Percentiles rank a stretch among this genome's conserved stretches.
These are phyloP conservation scores for Carnegiea gigantea DNA, from an alignment of 179 eudicot species.

Conservation along the genomic window DNA sequence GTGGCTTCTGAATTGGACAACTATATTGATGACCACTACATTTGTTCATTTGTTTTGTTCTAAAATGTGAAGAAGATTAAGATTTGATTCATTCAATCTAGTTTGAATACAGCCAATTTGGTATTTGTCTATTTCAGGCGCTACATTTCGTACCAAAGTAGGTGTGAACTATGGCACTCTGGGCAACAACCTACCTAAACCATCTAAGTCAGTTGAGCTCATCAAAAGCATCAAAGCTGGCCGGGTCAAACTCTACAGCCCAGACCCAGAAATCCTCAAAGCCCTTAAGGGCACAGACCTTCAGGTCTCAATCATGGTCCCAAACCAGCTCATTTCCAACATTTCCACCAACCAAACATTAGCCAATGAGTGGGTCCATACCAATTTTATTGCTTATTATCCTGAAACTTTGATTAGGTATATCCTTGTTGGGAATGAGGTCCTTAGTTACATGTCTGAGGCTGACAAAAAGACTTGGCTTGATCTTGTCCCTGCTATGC, in stretches of 20 bases:
- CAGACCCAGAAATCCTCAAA: slow-evolving; percentile 54
- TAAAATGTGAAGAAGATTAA: not conserved
- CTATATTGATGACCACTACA: not conserved
- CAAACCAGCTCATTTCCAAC: slow-evolving; percentile 58
- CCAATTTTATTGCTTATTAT: slow-evolving; percentile 54
- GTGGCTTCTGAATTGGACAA: not conserved
- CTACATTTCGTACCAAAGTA: slow-evolving; percentile 43
- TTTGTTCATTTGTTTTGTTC: not conserved
- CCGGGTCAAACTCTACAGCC: slow-evolving; percentile 67
- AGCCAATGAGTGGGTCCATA: slow-evolving; percentile 61
- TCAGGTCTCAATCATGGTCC: slow-evolving; percentile 72
- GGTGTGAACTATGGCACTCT: slow-evolving; percentile 83
- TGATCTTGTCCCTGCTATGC: slow-evolving; percentile 69
- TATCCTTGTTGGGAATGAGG: slow-evolving; percentile 79
- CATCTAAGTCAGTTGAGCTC: slow-evolving; percentile 49
- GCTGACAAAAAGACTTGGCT: slow-evolving; percentile 35
- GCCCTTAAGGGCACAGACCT: slow-evolving; percentile 55
- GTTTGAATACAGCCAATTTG: not conserved
- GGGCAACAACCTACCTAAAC: slow-evolving; percentile 71
- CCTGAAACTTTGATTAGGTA: slow-evolving; percentile 64
- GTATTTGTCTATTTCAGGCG: slow-evolving; percentile 42
- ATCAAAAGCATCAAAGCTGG: slow-evolving; percentile 58
- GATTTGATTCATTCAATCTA: not conserved
- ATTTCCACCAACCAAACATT: slow-evolving; percentile 63
- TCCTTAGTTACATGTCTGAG: slow-evolving; percentile 43